These are phyloP conservation scores for Phytophthora colocasiae DNA, from an alignment of 352 stramenopile species.

Conservation along the genomic window DNA sequence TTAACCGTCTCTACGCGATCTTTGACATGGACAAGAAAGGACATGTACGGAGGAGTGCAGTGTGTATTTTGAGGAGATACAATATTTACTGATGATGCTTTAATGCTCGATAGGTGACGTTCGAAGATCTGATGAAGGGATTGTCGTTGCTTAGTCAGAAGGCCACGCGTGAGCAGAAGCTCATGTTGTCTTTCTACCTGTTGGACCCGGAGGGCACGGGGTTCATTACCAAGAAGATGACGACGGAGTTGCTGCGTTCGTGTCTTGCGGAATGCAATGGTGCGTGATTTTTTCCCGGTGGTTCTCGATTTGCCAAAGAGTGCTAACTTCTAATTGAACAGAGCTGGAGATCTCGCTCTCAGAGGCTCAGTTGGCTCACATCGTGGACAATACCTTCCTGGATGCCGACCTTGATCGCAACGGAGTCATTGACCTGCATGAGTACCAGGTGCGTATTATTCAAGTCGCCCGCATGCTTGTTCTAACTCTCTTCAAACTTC, in stretches of 20 bases:
- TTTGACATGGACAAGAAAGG: slow-evolving; percentile 86
- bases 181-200: slow-evolving; percentile 87
- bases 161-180: slow-evolving; percentile 86
- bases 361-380: slow-evolving; percentile 76
- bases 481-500: not conserved
- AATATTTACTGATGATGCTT: not conserved
- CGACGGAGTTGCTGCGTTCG: slow-evolving; percentile 81
- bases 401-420: slow-evolving; percentile 85
- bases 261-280: slow-evolving; percentile 87
- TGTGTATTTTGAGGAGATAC: not conserved
- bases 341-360: slow-evolving; percentile 83
- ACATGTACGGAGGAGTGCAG: slow-evolving; percentile 38
- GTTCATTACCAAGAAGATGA: slow-evolving; percentile 87
- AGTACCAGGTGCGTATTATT: slow-evolving; percentile 68
- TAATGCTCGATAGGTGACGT: slow-evolving; percentile 63
- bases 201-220: slow-evolving; percentile 80
- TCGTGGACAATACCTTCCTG: slow-evolving; percentile 86
- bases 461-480: not conserved
- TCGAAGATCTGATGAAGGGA: slow-evolving; percentile 84
- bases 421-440: slow-evolving; percentile 77
- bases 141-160: slow-evolving; percentile 87
- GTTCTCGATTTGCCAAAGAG: not conserved
- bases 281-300: slow-evolving; percentile 29
- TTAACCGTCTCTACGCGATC: slow-evolving; percentile 87
- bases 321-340: slow-evolving; percentile 29